Evolutionary conservation across 257 asterid genomes (phyloP), one percentile per base, ranked within the genome.

Genomic region (Rehmannia glutinosa): DNA sequence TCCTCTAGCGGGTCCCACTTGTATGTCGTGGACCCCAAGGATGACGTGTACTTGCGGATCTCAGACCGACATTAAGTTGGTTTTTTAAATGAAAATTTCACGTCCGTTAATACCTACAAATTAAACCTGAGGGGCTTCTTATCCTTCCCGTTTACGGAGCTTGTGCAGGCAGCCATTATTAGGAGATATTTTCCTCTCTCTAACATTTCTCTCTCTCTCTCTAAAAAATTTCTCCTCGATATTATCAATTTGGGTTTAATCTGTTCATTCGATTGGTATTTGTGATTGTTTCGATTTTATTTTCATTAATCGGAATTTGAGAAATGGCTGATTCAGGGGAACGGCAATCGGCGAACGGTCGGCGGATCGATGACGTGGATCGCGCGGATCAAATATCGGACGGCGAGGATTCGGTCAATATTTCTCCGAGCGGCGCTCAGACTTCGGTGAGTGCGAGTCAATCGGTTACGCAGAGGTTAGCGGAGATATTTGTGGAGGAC

Each of bases 251-350:
- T 54, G 50, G 63, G 33, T 63, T 61, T 64, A n/a, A 41, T 77
- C 9, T 16, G 58, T 59, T 33, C 32, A 1, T 41, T 21, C 8
- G 54, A 45, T 74, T 25, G 61, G 64, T 46, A 28, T 51, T 62
- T 28, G 68, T 60, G 38, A 43, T 72, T 66, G 5, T 56, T 28
- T 32, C 70, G 61, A 43, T 33, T 1, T 2, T 27, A 35, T 56
- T 61, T 20, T 66, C 15, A 51, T 0, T 23, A 11, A 55, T 60
- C 61, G 28, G 53, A 59, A 49, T 74, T 73, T 35, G 23, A 19
- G 51, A 71, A 62, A 88, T 84, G 95, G 86, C 41, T 43, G 53
- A 82, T 66, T 72, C 90, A 24, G 82, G 80, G 39, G 64, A 86
- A n/a, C 80, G 67, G 57, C 83, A 74, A 76, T 59, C 84, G 36